These are phyloP conservation scores for Coniochaeta hoffmannii DNA, from an alignment of 2,329 filamentous ascomycete genomes.

Conservation along the genomic window DNA sequence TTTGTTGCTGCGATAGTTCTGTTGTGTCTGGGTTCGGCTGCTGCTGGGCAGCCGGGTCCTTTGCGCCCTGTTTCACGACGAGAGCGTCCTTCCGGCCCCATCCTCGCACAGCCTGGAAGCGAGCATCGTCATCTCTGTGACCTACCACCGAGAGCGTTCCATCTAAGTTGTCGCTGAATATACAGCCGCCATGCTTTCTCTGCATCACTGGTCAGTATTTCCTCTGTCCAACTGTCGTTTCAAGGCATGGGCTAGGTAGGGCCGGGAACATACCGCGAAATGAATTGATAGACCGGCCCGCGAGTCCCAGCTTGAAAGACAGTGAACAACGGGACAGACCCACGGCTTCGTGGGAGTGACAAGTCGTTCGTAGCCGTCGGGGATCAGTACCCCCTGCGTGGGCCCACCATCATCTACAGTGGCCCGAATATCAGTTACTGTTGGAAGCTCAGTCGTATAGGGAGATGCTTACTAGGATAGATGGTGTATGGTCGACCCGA, in stretches of 20 bases:
- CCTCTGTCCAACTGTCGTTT: not conserved
- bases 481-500: not conserved
- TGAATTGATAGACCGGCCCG: constrained; percentile 4
- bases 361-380: not conserved
- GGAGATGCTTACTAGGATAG: not conserved
- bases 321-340: constrained; percentile 9
- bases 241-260: not conserved
- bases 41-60: too few species aligned
- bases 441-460: too few species aligned
- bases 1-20: too few species aligned
- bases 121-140: not conserved
- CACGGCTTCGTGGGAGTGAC: constrained; percentile 1
- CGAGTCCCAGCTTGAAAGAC: not conserved
- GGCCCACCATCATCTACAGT: not conserved
- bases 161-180: constrained; percentile 10
- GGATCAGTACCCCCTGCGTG: not conserved
- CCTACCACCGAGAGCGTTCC: constrained; percentile 5
- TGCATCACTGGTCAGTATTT: not conserved
- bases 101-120: not conserved
- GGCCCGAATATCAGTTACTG: too few species aligned
- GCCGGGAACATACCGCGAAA: constrained; percentile 5
- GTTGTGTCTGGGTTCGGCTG: too few species aligned
- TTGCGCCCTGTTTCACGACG: constrained; percentile 4
- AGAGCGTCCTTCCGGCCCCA: constrained; percentile 6
- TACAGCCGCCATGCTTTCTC: constrained; percentile 3